A percentile compares a stretch with the other conserved stretches of the same genome.
These are phyloP conservation scores for Prototheca wickerhamii DNA, from an alignment of 163 green algal species.

Conservation along the genomic window DNA sequence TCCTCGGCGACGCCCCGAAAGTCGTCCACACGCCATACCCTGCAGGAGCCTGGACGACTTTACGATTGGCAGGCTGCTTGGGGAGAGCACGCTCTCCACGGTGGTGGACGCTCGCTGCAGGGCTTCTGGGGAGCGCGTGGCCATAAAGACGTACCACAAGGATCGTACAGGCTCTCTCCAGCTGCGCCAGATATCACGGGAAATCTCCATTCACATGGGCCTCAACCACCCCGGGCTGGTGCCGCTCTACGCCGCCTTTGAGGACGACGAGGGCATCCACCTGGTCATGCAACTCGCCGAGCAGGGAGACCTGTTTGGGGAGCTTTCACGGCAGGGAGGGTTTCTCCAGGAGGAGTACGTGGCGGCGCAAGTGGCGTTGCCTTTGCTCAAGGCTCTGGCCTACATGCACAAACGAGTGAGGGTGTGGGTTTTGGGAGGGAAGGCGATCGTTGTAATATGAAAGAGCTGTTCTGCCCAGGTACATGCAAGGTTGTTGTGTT, in stretches of 20 bases:
- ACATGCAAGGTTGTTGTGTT: not conserved
- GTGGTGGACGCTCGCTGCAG: constrained; percentile 18
- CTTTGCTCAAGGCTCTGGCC: constrained; percentile 27
- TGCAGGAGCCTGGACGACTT: constrained; percentile 24
- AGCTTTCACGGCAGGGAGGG: constrained; percentile 28
- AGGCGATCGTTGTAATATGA: not conserved
- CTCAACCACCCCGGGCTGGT: constrained; percentile 65
- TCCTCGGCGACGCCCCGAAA: not conserved
- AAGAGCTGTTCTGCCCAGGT: not conserved
- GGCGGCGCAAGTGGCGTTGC: constrained; percentile 17
- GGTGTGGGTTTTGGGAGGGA: not conserved
- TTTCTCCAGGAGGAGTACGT: constrained; percentile 32
- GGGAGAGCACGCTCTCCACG: constrained; percentile 22
- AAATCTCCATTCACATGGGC: constrained; percentile 61
- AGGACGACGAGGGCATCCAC: constrained; percentile 45
- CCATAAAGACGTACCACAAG: constrained; percentile 74
- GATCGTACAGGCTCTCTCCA: constrained; percentile 51
- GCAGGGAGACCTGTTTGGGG: constrained; percentile 34
- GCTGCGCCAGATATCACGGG: constrained; percentile 38
- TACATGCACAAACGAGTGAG: constrained; percentile 36
- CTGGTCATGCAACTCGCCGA: constrained; percentile 36
- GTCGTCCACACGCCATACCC: not conserved
- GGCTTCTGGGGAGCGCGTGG: constrained; percentile 27
- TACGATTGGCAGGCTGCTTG: constrained; percentile 18
- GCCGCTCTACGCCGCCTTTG: constrained; percentile 66